Base-by-base conservation (phyloP, 495 filamentous ascomycete genomes). In the Xylaria sp. region DNA sequence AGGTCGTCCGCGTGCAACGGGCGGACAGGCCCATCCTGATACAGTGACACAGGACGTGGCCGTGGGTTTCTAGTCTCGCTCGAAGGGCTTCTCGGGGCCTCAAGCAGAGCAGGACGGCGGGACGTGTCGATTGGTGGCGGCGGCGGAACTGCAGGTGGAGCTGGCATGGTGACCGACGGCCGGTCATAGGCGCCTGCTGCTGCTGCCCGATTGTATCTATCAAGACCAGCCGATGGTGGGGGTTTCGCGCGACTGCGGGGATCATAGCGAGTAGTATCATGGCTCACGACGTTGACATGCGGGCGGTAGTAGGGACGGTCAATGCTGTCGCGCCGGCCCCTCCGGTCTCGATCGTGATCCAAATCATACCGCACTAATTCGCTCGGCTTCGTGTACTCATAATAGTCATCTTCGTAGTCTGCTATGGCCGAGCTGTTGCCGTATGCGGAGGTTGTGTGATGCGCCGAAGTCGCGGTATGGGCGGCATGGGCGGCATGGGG, bases 331-430 rank as follows among this genome's bases (percentile, higher is more conserved):
- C 82, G 76, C 41, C 86, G 84, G 48, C 79, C 82, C 61, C 82
- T 81, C 62, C 78, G 78, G n/a, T 78, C 84, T 48, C 75, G 78
- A 68, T 85, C 79, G 68, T 80, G 83, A 77, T 80, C 88, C 66
- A 88, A 74, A 70, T 93, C 91, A 57, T 89, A 89, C 50, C 91
- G 85, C 43, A 89, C 90, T 61, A 92, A 82, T 70, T 93, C 91
- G 72, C 88, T 84, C 11, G 90, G 88, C 33, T 88, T 90, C 5
- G 91, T 93, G 72, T 93, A 93, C 59, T 91, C 91, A 75, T 90
- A 93, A 1, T 89, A 89, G 31, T 71, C 69, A 48, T 90, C 89
- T 63, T 89, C 87, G 75, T 90, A 90, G 61, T 90, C 88, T 15
- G 86, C 80, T 44, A 87, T 84, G 1, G 79, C 80, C 5, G 74